These are phyloP conservation scores for Thalassiosira hispida DNA, from an alignment of 352 stramenopile genomes.

Conservation along the genomic window DNA sequence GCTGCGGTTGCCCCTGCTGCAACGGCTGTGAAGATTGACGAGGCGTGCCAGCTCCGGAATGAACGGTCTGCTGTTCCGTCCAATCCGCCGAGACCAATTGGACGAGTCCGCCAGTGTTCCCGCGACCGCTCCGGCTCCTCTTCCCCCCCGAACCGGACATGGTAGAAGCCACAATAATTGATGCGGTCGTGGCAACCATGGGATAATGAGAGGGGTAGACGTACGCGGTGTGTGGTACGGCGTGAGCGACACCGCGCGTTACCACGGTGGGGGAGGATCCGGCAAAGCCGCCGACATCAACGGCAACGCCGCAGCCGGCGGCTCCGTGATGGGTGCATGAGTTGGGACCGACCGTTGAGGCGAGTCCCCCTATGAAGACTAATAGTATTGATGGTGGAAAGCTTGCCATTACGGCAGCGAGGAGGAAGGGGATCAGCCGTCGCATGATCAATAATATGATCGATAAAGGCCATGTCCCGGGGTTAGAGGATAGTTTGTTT, in stretches of 20 bases:
- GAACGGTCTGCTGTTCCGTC: not conserved
- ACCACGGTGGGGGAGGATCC: not conserved
- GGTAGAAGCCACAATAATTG: conserved; percentile 1
- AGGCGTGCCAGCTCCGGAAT: not conserved
- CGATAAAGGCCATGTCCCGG: no score
- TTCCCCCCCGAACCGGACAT: conserved; percentile 13
- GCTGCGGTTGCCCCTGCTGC: no score
- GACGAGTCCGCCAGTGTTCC: no score
- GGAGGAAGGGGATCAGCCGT: conserved; percentile 46
- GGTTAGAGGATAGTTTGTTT: no score
- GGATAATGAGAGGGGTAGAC: conserved; percentile 15
- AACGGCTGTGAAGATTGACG: not conserved
- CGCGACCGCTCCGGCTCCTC: not conserved
- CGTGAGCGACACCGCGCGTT: conserved; percentile 11
- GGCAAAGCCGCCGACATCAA: not conserved
- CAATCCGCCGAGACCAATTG: not conserved
- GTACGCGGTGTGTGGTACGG: conserved; percentile 15
- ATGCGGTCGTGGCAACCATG: conserved; percentile 4
- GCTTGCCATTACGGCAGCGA: conserved; percentile 47
- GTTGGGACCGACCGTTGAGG: not conserved
- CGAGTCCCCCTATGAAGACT: conserved; percentile 34
- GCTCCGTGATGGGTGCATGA: conserved; percentile 8
- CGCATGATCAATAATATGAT: conserved; percentile 49
- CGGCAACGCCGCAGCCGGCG: not conserved
- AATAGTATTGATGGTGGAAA: conserved; percentile 38